Base-by-base conservation (phyloP, 2,329 filamentous ascomycete genomes). In the Penicillium sp. region DNA sequence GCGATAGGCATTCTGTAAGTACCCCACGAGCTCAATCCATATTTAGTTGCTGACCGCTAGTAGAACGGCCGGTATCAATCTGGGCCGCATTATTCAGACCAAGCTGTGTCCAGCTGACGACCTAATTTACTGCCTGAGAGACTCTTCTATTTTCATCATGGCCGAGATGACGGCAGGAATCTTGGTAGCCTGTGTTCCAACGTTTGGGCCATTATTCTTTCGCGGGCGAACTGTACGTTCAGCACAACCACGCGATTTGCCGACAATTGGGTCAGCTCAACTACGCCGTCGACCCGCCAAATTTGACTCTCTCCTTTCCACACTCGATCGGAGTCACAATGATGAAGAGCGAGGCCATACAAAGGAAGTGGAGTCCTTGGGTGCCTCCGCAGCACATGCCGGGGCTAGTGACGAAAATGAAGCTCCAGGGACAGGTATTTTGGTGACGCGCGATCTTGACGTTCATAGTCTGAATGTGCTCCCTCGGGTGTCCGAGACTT, bases 161-260 rank as follows among this genome's bases (percentile, higher is more conserved):
- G 59, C 59, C 2, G 61, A 61, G 17, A 57, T 63, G 50, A 54
- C 56, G 1, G 59, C 56, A 6, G 61, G 61, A 6, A 62, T 61
- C 12, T 41, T 54, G 27, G 61, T 62, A 4, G 43, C 61, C 2
- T 61, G 61, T 38, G 58, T 59, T 7, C 59, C 61, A 25, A 62
- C 57, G 9, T 38, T 63, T 29, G 61, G 56, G 5, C 47, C 61
- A 2, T 13, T 63, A 17, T 21, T 63, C 4, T 59, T 57, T 43
- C 61, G 70, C 15, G n/a, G 50, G 21, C 48, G 51, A 27, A 47
- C 21, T 7, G 43, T 19, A 21, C 54, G 6, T n/a, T 29, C 54
- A 15, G 38, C 29, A 8, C 47, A 31, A 50, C 54, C 47, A 33
- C 55, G 33, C 31, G 35, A 54, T 19, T 35, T 57, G n/a, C 55